Evolutionary conservation across 75 land plant genomes (phyloP).

Genomic region (Pinus tabuliformis): DNA sequence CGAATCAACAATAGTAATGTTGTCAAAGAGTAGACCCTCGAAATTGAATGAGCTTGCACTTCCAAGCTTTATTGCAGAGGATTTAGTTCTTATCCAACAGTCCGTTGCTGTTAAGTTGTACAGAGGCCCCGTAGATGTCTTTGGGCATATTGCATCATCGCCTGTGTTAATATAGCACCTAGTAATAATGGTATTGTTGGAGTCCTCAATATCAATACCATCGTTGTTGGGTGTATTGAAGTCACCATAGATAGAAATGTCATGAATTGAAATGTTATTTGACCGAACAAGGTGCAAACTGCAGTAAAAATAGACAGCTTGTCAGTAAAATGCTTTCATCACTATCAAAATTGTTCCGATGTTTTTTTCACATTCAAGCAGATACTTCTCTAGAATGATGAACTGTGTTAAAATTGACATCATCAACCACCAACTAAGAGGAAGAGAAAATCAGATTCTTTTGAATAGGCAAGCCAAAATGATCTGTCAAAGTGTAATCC

Average conservation of each 20-base stretch:
- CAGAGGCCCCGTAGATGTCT: conserved; percentile 67
- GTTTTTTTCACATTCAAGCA: not conserved
- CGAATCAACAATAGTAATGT: conserved; percentile 74
- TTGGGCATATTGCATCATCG: conserved; percentile 95
- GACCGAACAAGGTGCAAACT: conserved; percentile 82
- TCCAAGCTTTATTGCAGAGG: conserved; percentile 88
- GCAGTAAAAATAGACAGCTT: conserved; percentile 20
- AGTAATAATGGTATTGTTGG: conserved; percentile 82
- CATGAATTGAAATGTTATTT: conserved; percentile 47
- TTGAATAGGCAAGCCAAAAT: not conserved
- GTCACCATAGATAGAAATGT: conserved; percentile 80
- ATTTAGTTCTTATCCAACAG: conserved; percentile 88
- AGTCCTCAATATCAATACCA: conserved; percentile 88
- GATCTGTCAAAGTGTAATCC: not conserved
- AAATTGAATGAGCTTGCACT: conserved; percentile 70
- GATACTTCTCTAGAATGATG: not conserved
- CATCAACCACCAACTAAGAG: not conserved
- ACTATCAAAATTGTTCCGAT: not conserved
- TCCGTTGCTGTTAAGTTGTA: conserved; percentile 68
- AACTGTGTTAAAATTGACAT: not conserved
- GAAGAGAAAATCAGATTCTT: not conserved
- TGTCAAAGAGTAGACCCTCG: conserved; percentile 54
- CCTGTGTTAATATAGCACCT: conserved; percentile 86
- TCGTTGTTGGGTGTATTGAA: conserved; percentile 95
- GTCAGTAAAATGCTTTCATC: not conserved